Evolutionary conservation across 345 rosid genomes (phyloP).

Genomic region (Noccaea bulbosa): DNA sequence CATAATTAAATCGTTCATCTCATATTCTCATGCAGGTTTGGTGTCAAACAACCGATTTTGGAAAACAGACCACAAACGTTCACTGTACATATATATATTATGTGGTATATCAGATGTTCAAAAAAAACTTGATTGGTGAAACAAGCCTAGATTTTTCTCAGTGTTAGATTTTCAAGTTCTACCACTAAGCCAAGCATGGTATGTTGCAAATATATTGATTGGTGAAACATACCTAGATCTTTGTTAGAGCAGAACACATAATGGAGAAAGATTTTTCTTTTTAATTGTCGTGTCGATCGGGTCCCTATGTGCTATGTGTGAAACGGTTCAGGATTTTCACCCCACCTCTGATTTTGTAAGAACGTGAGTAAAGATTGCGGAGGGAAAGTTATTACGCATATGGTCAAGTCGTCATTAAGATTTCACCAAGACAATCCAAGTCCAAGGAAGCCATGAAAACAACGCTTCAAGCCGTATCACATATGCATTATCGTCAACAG

Average conservation of each 20-base stretch:
- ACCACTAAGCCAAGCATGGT: no score
- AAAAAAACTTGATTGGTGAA: no score
- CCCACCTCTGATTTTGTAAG: conserved; percentile 11
- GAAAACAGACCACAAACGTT: no score
- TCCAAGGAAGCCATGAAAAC: not conserved
- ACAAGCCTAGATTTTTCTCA: no score
- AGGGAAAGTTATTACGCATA: conserved; percentile 1
- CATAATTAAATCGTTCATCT: no score
- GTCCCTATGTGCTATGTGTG: conserved; percentile 20
- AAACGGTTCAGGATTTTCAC: conserved; percentile 21
- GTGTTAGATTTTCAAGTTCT: no score
- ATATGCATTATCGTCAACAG: not conserved
- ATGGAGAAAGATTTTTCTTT: not conserved
- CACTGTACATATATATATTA: no score
- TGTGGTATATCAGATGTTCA: no score
- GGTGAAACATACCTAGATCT: no score
- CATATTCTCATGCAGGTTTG: no score
- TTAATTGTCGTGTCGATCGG: not conserved
- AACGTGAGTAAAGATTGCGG: not conserved
- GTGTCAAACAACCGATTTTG: no score
- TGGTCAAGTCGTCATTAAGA: conserved; percentile 28
- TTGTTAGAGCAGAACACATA: not conserved
- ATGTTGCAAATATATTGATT: no score
- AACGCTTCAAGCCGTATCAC: not conserved
- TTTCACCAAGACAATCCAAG: not conserved